Evolutionary conservation across 805 yeast species (phyloP).

Genomic region (Saturnispora saitoi): DNA sequence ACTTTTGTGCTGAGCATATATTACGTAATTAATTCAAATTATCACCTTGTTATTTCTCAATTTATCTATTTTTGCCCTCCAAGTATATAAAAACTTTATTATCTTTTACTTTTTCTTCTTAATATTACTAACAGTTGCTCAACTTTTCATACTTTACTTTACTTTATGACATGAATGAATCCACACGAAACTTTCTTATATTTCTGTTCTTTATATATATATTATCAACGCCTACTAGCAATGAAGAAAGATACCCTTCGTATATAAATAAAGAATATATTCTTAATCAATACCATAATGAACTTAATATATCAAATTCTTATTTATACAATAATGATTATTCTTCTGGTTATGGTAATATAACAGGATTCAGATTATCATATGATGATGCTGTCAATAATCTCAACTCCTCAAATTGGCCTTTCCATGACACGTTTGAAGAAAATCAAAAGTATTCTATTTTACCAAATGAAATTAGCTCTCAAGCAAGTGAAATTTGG

Average conservation of each 20-base stretch:
- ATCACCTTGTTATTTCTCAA: no score
- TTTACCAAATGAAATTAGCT: slow-evolving; percentile 50
- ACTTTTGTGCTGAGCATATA: no score
- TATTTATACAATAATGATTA: slow-evolving; percentile 34
- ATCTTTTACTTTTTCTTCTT: background rate
- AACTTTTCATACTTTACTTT: background rate
- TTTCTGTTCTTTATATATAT: slow-evolving; percentile 33
- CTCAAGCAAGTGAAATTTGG: slow-evolving; percentile 49
- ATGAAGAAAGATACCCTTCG: slow-evolving; percentile 24
- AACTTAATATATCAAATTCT: slow-evolving; percentile 24
- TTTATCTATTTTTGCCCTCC: no score
- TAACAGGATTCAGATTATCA: slow-evolving; percentile 64
- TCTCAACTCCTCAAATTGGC: slow-evolving; percentile 45
- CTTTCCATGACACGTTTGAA: slow-evolving; percentile 39
- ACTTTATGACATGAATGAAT: slow-evolving; percentile 17
- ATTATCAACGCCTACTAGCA: slow-evolving; percentile 33
- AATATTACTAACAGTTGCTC: background rate
- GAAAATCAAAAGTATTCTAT: slow-evolving; percentile 47
- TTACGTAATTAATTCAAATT: no score
- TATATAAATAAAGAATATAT: slow-evolving; percentile 19
- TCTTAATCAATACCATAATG: slow-evolving; percentile 31
- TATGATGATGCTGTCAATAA: slow-evolving; percentile 48
- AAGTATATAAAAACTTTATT: no score
- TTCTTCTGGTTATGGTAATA: slow-evolving; percentile 50
- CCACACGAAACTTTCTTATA: slow-evolving; percentile 26